Percentiles rank a stretch among this genome's conserved stretches.
Evolutionary conservation across 768 basidiomycete genomes (phyloP).

Genomic region (Phylloporus scabripes): DNA sequence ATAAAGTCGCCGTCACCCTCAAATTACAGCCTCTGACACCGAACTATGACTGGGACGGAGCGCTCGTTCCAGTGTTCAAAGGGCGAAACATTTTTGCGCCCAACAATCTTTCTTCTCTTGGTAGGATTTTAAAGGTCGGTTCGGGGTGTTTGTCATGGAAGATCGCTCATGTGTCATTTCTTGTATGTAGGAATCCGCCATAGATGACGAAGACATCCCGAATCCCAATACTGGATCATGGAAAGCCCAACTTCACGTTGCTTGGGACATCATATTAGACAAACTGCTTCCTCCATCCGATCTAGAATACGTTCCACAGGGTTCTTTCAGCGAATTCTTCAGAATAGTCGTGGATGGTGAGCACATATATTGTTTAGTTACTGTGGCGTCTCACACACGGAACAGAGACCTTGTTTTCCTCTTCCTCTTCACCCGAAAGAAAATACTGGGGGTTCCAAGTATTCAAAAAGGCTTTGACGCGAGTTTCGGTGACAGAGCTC

Average conservation of each 20-base stretch:
- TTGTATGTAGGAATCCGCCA: constrained; percentile 46
- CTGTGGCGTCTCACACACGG: neutral
- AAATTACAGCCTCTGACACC: constrained; percentile 60
- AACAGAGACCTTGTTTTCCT: constrained; percentile 80
- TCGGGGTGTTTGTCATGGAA: neutral
- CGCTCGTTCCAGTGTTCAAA: constrained; percentile 73
- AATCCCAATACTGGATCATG: constrained; percentile 56
- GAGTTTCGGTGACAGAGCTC: constrained; percentile 57
- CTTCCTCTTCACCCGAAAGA: constrained; percentile 77
- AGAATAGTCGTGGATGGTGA: constrained; percentile 84
- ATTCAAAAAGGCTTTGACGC: constrained; percentile 72
- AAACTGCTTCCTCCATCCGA: constrained; percentile 53
- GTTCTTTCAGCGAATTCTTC: constrained; percentile 89
- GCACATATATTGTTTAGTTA: constrained; percentile 16
- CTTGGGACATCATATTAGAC: constrained; percentile 82
- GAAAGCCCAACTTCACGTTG: constrained; percentile 91
- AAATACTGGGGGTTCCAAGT: constrained; percentile 97
- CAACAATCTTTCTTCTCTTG: constrained; percentile 68
- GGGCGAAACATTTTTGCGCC: constrained; percentile 60
- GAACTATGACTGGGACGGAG: constrained; percentile 58
- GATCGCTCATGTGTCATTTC: constrained; percentile 6
- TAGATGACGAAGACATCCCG: constrained; percentile 48
- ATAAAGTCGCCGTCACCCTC: constrained; percentile 79
- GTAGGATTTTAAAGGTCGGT: constrained; percentile 72
- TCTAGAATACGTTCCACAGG: constrained; percentile 34